Evolutionary conservation across 441 rosid species (phyloP).

Genomic region (Gossypium laxum): DNA sequence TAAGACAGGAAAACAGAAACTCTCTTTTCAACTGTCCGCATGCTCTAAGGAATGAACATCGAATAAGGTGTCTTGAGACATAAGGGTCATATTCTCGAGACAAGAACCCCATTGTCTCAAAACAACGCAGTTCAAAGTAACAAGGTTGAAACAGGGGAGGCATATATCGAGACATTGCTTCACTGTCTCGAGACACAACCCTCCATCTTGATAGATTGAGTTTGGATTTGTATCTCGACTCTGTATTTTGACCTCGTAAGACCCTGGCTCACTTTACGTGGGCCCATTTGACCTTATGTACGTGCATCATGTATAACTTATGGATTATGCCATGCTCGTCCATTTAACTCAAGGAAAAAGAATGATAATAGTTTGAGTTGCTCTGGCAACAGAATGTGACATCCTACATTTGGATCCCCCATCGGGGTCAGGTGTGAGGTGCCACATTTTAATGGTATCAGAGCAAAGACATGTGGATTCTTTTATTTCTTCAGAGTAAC

Average conservation of each 20-base stretch:
- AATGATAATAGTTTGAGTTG: not conserved
- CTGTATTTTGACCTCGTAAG: not conserved
- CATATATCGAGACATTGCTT: not conserved
- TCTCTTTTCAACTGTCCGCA: not conserved
- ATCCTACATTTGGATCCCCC: not conserved
- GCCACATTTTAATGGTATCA: not conserved
- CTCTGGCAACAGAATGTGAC: not conserved
- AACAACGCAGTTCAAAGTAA: no score
- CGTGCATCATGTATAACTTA: not conserved
- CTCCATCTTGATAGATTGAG: not conserved
- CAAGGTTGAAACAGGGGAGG: not conserved
- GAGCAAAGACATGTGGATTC: not conserved
- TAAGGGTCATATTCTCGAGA: not conserved
- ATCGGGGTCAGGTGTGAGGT: not conserved
- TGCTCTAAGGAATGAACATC: not conserved
- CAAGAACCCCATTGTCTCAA: not conserved
- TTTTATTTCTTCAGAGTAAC: not conserved
- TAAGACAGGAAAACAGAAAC: not conserved
- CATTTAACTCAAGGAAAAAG: not conserved
- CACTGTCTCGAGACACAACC: not conserved
- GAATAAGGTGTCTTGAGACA: not conserved
- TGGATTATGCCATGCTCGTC: not conserved
- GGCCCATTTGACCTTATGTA: not conserved
- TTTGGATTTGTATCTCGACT: not conserved
- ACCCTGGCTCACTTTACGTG: not conserved